These are phyloP conservation scores for Clarireedia homoeocarpa DNA, from an alignment of 2,329 filamentous ascomycete genomes.

Conservation along the genomic window DNA sequence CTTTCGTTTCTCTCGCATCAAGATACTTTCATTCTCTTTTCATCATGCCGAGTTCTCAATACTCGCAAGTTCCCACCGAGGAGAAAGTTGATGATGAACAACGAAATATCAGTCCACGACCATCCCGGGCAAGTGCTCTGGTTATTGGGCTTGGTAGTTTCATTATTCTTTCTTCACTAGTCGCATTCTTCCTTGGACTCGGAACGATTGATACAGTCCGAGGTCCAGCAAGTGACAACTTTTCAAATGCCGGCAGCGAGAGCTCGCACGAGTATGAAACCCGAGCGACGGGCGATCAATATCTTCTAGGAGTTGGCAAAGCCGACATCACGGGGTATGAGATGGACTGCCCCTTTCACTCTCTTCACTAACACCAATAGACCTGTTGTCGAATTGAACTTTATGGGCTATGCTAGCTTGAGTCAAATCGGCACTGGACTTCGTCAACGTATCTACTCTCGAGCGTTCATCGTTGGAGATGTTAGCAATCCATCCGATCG, in stretches of 20 bases:
- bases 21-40: too few species aligned
- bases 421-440: constrained; percentile 75
- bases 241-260: background rate
- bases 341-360: background rate
- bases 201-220: background rate
- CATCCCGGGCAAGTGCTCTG: background rate
- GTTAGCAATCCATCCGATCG: constrained; percentile 58
- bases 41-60: constrained; percentile 4
- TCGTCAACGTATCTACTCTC: constrained; percentile 80
- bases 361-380: constrained; percentile 14
- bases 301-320: constrained; percentile 61
- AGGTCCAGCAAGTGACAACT: background rate
- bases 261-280: constrained; percentile 6
- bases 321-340: constrained; percentile 58
- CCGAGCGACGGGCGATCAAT: constrained; percentile 32
- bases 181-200: background rate
- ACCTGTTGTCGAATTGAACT: constrained; percentile 82
- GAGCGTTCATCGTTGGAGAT: constrained; percentile 78
- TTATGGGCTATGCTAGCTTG: constrained; percentile 85
- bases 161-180: background rate
- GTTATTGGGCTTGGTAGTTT: background rate
- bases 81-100: constrained; percentile 1
- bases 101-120: background rate
- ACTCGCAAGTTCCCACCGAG: background rate
- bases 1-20: background rate